phyloP scores from a whole-genome alignment of 2,329 filamentous ascomycete species.

The Didymella arachidicola region DNA sequence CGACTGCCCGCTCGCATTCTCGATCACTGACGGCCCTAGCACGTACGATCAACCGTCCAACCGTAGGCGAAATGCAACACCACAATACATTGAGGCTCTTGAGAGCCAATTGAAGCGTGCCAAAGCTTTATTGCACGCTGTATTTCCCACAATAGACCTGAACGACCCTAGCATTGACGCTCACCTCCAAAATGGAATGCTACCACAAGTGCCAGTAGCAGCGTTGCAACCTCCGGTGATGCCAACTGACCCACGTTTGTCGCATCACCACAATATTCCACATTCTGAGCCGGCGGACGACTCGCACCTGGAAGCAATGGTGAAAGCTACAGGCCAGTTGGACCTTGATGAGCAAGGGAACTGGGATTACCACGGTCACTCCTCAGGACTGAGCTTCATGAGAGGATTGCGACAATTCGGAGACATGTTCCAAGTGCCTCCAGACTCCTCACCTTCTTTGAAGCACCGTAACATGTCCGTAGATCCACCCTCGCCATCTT shows the following conservation, averaged over 20 bases:
- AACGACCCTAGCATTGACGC: constrained; percentile 85
- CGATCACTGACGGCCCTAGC: constrained; percentile 29
- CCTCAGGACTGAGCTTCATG: constrained; percentile 89
- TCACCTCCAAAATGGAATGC: constrained; percentile 72
- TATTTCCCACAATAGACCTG: constrained; percentile 84
- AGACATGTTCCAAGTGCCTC: constrained; percentile 72
- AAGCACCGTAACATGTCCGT: constrained; percentile 61
- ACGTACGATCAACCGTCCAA: constrained; percentile 97
- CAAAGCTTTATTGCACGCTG: constrained; percentile 77
- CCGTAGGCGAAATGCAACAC: constrained; percentile 85
- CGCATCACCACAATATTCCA: constrained; percentile 28
- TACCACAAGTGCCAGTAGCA: constrained; percentile 51
- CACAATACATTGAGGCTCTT: constrained; percentile 90
- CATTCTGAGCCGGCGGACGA: constrained; percentile 54
- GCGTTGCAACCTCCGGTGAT: constrained; percentile 33
- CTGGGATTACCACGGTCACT: constrained; percentile 95
- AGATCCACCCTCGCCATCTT: constrained; percentile 74
- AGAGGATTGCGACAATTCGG: constrained; percentile 87
- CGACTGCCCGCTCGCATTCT: not conserved
- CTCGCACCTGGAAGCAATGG: constrained; percentile 89
- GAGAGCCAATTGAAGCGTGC: constrained; percentile 84
- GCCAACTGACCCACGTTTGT: constrained; percentile 32
- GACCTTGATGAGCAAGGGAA: constrained; percentile 90
- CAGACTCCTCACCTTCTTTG: constrained; percentile 65
- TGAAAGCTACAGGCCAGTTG: constrained; percentile 87